Conservation (phyloP, 2,329 filamentous ascomycete species). For the Mariannaea elegans region DNA sequence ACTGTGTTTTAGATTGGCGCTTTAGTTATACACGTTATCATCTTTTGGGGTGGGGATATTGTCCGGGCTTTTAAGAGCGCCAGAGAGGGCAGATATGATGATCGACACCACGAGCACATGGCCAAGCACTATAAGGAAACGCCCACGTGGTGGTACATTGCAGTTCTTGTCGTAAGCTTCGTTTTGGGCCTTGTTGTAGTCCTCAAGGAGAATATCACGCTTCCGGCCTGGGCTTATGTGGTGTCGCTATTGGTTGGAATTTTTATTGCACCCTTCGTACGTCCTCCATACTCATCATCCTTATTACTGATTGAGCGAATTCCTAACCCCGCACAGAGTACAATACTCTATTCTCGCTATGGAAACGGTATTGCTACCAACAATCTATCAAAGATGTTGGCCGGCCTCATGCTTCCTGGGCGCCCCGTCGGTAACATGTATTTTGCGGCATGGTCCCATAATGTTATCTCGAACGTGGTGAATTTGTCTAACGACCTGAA, state of each 20-base stretch:
- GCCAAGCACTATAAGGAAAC: conserved; percentile 60
- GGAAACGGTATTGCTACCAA: conserved; percentile 68
- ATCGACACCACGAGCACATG: conserved; percentile 64
- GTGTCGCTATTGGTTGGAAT: conserved; percentile 54
- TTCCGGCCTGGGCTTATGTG: conserved; percentile 58
- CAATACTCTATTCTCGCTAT: conserved; percentile 59
- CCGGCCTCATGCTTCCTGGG: conserved; percentile 59
- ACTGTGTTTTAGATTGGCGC: conserved; percentile 59
- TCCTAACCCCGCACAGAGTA: conserved; percentile 50
- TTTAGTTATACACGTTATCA: conserved; percentile 58
- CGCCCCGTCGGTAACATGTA: conserved; percentile 66
- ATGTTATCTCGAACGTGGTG: conserved; percentile 60
- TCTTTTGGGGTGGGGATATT: conserved; percentile 67
- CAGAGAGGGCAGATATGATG: conserved; percentile 52
- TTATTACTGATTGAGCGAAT: too few relatives aligned
- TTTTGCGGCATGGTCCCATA: conserved; percentile 67
- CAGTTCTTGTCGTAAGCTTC: conserved; percentile 53
- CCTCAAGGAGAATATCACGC: conserved; percentile 55
- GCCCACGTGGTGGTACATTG: conserved; percentile 58
- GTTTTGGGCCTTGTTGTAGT: conserved; percentile 57
- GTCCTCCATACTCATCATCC: conserved; percentile 5
- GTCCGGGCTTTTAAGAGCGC: conserved; percentile 56
- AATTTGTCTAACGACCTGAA: conserved; percentile 63
- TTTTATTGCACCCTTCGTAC: conserved; percentile 60
- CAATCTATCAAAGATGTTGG: conserved; percentile 66